phyloP scores from a whole-genome alignment of 345 rosid genomes.

The Aquilaria yunnanensis region DNA sequence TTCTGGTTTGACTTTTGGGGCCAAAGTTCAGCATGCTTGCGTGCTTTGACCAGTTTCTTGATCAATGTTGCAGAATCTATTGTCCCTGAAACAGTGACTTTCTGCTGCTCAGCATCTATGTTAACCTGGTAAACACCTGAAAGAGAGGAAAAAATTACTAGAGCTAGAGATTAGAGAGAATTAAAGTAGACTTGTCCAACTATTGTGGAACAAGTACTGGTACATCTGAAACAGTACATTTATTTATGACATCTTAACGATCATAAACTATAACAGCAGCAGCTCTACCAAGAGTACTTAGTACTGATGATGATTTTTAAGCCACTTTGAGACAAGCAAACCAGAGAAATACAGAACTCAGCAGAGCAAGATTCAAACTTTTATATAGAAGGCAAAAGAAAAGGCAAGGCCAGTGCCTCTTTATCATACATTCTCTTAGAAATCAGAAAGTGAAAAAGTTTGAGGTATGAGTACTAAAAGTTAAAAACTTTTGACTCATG shows the following conservation, averaged over 20 bases:
- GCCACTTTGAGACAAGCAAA: too few species aligned
- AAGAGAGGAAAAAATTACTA: conserved; percentile 3
- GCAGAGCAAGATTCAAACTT: too few species aligned
- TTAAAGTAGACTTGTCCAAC: neutral
- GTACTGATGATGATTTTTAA: neutral
- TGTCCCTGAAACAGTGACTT: conserved; percentile 62
- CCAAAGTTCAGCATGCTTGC: conserved; percentile 80
- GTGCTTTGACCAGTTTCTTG: conserved; percentile 60
- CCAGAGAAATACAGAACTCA: too few species aligned
- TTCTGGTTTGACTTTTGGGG: conserved; percentile 42
- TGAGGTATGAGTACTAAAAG: neutral
- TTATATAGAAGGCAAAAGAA: too few species aligned
- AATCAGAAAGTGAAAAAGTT: conserved; percentile 7
- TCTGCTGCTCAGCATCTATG: conserved; percentile 73
- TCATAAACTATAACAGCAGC: neutral
- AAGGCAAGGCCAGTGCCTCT: too few species aligned
- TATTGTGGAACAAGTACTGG: neutral
- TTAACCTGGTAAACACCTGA: conserved; percentile 67
- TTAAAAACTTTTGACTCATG: neutral
- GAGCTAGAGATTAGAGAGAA: neutral
- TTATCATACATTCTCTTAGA: conserved; percentile 5
- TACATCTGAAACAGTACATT: neutral
- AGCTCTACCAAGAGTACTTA: too few species aligned
- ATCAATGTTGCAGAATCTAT: conserved; percentile 62
- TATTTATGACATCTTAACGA: neutral